phyloP scores from a whole-genome alignment of 805 yeast species.

The Pichia pseudocactophila region DNA sequence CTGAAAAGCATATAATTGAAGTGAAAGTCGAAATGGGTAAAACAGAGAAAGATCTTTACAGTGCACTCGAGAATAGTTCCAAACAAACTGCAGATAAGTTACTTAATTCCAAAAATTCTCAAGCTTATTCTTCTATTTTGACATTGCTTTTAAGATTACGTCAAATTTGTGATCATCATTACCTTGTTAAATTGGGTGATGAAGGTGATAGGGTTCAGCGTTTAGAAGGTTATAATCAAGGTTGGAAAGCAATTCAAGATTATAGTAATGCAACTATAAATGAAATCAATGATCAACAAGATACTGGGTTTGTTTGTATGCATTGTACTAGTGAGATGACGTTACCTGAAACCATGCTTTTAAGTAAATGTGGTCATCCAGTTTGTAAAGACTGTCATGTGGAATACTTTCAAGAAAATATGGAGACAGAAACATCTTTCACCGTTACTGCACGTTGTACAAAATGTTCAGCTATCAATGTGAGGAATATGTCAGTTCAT shows the following conservation, averaged over 20 bases:
- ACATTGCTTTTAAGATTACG: slow-evolving; percentile 69
- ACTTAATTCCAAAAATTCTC: slow-evolving; percentile 23
- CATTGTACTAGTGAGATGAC: slow-evolving; percentile 49
- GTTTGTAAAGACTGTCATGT: slow-evolving; percentile 53
- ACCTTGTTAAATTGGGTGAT: slow-evolving; percentile 59
- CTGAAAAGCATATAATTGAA: slow-evolving; percentile 46
- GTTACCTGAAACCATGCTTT: slow-evolving; percentile 35
- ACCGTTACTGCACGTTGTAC: slow-evolving; percentile 41
- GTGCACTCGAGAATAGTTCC: slow-evolving; percentile 44
- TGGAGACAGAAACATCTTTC: slow-evolving; percentile 27
- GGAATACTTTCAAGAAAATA: slow-evolving; percentile 39
- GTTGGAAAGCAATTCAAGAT: slow-evolving; percentile 17
- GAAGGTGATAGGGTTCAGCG: slow-evolving; percentile 31
- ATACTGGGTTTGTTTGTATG: slow-evolving; percentile 47
- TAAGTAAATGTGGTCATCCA: slow-evolving; percentile 66
- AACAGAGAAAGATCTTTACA: slow-evolving; percentile 51
- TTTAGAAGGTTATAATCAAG: slow-evolving; percentile 27
- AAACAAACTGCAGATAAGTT: slow-evolving; percentile 43
- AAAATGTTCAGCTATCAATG: slow-evolving; percentile 37
- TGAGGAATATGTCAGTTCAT: slow-evolving; percentile 34
- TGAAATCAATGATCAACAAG: slow-evolving; percentile 29
- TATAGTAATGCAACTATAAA: slow-evolving; percentile 20
- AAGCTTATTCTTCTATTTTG: slow-evolving; percentile 48
- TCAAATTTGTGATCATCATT: slow-evolving; percentile 80
- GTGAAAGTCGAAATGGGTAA: slow-evolving; percentile 42